Evolutionary conservation across 306 rosid species (phyloP), one percentile per base, ranked within the genome.

Genomic region (Albizia julibrissin): DNA sequence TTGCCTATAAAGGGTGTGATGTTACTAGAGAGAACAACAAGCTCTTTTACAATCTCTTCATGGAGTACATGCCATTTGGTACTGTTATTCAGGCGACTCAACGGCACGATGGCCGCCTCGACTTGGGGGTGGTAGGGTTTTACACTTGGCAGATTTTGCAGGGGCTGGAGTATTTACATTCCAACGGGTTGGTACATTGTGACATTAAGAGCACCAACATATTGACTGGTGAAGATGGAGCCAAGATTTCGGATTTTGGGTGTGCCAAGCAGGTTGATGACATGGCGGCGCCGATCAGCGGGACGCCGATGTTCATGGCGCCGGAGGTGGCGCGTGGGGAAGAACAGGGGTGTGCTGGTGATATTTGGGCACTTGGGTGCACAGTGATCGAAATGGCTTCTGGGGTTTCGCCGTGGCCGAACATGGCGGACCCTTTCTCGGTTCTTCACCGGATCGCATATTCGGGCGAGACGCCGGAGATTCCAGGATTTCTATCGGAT

Each of bases 261-360:
- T 93, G 94, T 78, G 89, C 98, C 3, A 93, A 84, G 83, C 78
- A 86, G 82, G 87, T 50, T 8, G 4, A 0, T 3, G 77, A 85
- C 3, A 69, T 49, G 4, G 77, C 43, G 3, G 26, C 22, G 15
- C 76, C 72, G 18, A 86, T 88, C 19, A 66, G 90, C 0, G 98
- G 98, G 44, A 93, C 99, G 3, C 99, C 99, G 18, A 82, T 90
- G 92, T 96, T 87, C 43, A 92, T 93, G 98, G 93, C 97, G 0
- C 98, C 99, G 7, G 99, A 96, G 89, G 97, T 81, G 80, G 96
- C 91, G 72, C 97, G 97, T 15, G 97, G 97, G 29, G 94, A 89
- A 39, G 91, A 88, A 39, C 99, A 96, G 86, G 89, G 91, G 27
- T 86, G 71, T 69, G 71, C 93, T 52, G 61, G 92, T 83, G 99